These are phyloP conservation scores for Aspergillus asperescens DNA, from an alignment of 495 filamentous ascomycete species.

Conservation along the genomic window DNA sequence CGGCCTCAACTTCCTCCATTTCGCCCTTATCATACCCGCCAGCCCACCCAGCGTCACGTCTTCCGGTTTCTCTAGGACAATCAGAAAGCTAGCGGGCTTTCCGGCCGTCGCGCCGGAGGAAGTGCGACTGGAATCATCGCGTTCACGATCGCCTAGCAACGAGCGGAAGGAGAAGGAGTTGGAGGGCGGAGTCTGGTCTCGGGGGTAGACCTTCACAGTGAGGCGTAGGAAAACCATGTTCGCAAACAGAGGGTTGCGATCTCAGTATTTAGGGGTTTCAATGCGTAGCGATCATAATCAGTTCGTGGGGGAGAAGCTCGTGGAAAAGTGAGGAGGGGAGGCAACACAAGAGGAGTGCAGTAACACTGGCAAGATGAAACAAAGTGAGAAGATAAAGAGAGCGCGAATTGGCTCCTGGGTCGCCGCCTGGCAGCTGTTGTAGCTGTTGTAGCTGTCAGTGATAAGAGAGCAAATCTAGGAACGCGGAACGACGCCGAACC, in stretches of 20 bases:
- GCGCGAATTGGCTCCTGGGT: too few relatives aligned
- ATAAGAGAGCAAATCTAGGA: background rate
- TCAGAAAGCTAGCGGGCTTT: slow-evolving; percentile 28
- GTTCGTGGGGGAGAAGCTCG: background rate
- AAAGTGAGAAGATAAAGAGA: background rate
- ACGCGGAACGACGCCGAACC: background rate
- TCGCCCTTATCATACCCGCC: slow-evolving; percentile 29
- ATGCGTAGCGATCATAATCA: background rate
- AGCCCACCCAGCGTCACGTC: slow-evolving; percentile 28
- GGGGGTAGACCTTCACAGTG: slow-evolving; percentile 32
- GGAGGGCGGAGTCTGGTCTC: slow-evolving; percentile 20
- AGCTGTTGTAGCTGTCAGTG: background rate
- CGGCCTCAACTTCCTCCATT: slow-evolving; percentile 34
- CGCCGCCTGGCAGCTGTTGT: background rate
- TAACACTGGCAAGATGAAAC: background rate
- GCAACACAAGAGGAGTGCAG: background rate
- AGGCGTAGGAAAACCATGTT: slow-evolving; percentile 38
- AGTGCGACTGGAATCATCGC: slow-evolving; percentile 13
- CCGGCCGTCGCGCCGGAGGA: background rate
- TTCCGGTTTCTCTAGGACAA: slow-evolving; percentile 30
- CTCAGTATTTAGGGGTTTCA: background rate
- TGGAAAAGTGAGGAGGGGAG: background rate
- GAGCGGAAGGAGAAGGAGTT: slow-evolving; percentile 12
- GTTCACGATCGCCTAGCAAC: slow-evolving; percentile 9
- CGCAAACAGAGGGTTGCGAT: background rate